Conservation (phyloP, 2,329 filamentous ascomycete genomes). For the Trichoderma asperellum region DNA sequence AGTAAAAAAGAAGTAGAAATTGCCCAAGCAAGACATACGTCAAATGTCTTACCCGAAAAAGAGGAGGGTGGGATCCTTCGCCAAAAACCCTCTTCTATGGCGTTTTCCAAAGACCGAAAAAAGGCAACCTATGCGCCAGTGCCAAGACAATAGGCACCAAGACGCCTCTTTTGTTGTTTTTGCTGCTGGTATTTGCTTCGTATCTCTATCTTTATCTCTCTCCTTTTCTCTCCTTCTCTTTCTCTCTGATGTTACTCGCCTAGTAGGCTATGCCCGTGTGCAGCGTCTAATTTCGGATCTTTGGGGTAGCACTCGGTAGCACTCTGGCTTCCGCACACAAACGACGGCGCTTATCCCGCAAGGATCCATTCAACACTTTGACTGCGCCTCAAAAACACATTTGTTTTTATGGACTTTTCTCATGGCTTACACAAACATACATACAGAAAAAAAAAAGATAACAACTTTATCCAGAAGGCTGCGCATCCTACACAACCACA, state of each 20-base stretch:
- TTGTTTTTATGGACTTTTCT: not conserved
- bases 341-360: slow-evolving; percentile 23
- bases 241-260: not conserved
- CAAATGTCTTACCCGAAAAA: slow-evolving; percentile 16
- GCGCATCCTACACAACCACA: not conserved
- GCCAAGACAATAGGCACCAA: slow-evolving; percentile 1
- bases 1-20: too few species aligned
- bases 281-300: slow-evolving; percentile 16
- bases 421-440: not conserved
- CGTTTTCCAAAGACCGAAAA: not conserved
- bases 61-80: not conserved
- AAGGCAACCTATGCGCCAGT: not conserved
- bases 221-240: not conserved
- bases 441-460: not conserved
- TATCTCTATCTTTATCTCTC: not conserved
- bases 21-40: not conserved
- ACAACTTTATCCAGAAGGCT: not conserved
- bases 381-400: slow-evolving; percentile 13
- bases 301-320: not conserved
- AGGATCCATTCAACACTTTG: not conserved
- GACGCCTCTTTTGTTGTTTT: not conserved
- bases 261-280: not conserved
- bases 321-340: not conserved
- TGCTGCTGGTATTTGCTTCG: not conserved
- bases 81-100: not conserved